These are phyloP conservation scores for Aspergillus sp. DNA, from an alignment of 2,329 filamentous ascomycete species.

Conservation along the genomic window DNA sequence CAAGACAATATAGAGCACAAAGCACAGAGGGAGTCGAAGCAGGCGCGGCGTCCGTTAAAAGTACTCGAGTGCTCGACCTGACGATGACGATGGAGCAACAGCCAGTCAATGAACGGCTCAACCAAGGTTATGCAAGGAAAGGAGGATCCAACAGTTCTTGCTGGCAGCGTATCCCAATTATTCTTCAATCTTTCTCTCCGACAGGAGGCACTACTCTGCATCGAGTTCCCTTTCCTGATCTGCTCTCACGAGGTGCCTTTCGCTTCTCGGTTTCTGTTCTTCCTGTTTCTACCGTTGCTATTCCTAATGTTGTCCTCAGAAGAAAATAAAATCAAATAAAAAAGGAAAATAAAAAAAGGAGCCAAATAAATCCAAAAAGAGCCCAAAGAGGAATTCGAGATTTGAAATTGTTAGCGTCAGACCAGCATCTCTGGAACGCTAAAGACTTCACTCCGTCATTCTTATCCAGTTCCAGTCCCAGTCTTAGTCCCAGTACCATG, in stretches of 20 bases:
- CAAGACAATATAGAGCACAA: neutral
- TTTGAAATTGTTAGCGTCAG: conserved; percentile 3
- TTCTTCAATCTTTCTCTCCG: neutral
- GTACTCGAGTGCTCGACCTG: neutral
- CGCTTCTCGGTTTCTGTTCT: too few relatives aligned
- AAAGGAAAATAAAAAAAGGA: too few relatives aligned
- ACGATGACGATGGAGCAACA: neutral
- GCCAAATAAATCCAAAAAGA: neutral
- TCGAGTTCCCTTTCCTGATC: too few relatives aligned
- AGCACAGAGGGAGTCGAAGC: neutral
- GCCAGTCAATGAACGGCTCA: conserved; percentile 15
- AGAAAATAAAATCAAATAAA: too few relatives aligned
- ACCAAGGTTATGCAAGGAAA: conserved; percentile 31
- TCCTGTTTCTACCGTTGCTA: too few relatives aligned
- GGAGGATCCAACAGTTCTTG: conserved; percentile 2
- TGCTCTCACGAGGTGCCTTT: neutral
- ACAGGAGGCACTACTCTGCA: neutral
- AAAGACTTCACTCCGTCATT: neutral
- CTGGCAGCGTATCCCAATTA: neutral
- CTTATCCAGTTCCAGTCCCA: too few relatives aligned
- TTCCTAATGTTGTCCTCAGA: too few relatives aligned
- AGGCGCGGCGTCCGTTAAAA: neutral
- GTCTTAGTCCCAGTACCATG: too few relatives aligned
- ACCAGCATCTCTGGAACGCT: conserved; percentile 3
- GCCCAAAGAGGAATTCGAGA: neutral